Base-by-base conservation (phyloP, 2,329 filamentous ascomycete genomes). In the Paracorniculantispora psalliotae region DNA sequence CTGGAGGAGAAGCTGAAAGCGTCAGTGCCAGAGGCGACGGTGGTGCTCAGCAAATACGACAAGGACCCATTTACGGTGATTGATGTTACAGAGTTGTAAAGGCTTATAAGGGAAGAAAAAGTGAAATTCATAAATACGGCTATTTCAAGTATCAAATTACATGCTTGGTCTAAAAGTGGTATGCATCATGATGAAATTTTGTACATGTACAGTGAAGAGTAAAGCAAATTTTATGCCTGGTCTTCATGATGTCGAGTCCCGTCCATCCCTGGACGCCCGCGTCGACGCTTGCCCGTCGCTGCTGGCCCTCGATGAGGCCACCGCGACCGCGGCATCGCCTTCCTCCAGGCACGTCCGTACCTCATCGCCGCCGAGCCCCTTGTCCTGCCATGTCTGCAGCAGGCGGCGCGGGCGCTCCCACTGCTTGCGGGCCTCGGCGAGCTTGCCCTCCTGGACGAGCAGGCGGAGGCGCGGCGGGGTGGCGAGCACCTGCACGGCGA, bases 1-100 rank as follows among this genome's bases (percentile, higher is more conserved):
- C 74, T 97, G 66, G 77, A 85, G 66, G 76, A 77, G 41, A 74
- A 78, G 61, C 72, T 96, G 35, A 75, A 73, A 56, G 73, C 77
- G 51, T 80, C 82, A 63, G 69, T 71, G 43, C 66, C 68, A 2
- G 76, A 78, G 23, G 82, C 86, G 19, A 77, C 83, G 59, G 86
- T 97, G 15, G 72, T 87, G 59, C 84, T 96, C 51, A 97, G 92
- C 72, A 81, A 89, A 70, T 80, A 80, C 46, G 94, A 99, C 74
- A 81, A 85, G 61, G 94, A 99, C 79, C 94, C 94, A 0, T 99
- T 92, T 74, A 87, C 88, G 54, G 89, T 97, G 61, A 80, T 91
- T 63, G 78, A 81, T 62, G 73, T 83, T 37, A 67, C 68, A 17
- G 67, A 73, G 57, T 65, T 81, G 59, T 68, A 71, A 41, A 64